These are phyloP conservation scores for Trichothecium sympodiale DNA, from an alignment of 2,329 filamentous ascomycete genomes.

Conservation along the genomic window DNA sequence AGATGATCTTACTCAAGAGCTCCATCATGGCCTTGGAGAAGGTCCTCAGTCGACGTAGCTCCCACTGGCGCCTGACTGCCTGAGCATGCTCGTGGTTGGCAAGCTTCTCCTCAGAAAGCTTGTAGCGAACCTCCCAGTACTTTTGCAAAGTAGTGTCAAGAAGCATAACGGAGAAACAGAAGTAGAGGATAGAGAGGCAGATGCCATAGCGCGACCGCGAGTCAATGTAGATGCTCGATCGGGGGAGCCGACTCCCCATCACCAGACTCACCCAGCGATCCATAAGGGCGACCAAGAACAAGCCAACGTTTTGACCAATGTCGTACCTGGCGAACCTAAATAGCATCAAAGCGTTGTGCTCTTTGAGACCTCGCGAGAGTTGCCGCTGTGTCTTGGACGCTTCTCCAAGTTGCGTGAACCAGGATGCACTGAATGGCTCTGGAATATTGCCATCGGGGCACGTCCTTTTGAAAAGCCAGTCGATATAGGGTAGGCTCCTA, in stretches of 20 bases:
- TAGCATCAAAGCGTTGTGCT: conserved; percentile 24
- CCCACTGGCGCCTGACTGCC: conserved; percentile 10
- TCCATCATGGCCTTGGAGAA: conserved; percentile 14
- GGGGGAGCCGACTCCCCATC: conserved; percentile 17
- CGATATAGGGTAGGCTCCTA: conserved; percentile 19
- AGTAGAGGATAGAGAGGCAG: conserved; percentile 27
- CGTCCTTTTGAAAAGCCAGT: conserved; percentile 24
- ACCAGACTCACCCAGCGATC: conserved; percentile 25
- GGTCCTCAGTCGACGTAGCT: conserved; percentile 6
- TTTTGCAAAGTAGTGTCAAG: conserved; percentile 24
- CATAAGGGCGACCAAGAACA: conserved; percentile 26
- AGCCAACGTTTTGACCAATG: conserved; percentile 22
- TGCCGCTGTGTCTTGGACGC: conserved; percentile 21
- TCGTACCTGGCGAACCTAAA: conserved; percentile 24
- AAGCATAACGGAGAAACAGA: conserved; percentile 24
- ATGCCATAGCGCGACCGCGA: conserved; percentile 21
- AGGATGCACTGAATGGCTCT: conserved; percentile 19
- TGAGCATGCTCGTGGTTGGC: conserved; percentile 14
- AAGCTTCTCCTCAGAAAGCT: conserved; percentile 21
- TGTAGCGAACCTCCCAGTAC: conserved; percentile 21
- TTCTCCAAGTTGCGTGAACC: conserved; percentile 22
- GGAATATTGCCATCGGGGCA: conserved; percentile 13
- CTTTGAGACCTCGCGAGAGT: conserved; percentile 22
- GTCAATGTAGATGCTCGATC: conserved; percentile 17
- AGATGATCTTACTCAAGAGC: conserved; percentile 17